phyloP scores from a whole-genome alignment of 108 stramenopile species.

The Conticribra guillardii region DNA sequence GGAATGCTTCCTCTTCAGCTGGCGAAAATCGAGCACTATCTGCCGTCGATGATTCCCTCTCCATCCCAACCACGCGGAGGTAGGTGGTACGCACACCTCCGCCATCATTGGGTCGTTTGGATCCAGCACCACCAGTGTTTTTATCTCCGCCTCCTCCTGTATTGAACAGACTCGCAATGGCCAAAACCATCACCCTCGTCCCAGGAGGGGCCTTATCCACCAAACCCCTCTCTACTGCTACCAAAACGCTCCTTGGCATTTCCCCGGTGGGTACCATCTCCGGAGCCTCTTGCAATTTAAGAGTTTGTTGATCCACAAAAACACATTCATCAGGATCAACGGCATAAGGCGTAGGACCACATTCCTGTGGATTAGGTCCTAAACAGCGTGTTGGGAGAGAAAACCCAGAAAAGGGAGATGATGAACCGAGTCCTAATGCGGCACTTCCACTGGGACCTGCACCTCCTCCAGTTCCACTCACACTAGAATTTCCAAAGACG shows the following conservation, averaged over 20 bases:
- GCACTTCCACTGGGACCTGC: background rate
- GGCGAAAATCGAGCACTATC: constrained; percentile 88
- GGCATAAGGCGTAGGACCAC: constrained; percentile 86
- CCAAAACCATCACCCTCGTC: constrained; percentile 91
- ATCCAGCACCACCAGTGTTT: constrained; percentile 27
- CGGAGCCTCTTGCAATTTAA: constrained; percentile 97
- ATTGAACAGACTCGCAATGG: constrained; percentile 87
- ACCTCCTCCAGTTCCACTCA: constrained; percentile 10
- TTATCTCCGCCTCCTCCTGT: constrained; percentile 42
- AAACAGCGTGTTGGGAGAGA: constrained; percentile 43
- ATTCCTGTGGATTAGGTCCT: constrained; percentile 64
- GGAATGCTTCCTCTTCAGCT: constrained; percentile 95
- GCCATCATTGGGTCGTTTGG: constrained; percentile 48
- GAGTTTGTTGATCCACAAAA: constrained; percentile 96
- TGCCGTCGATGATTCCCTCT: constrained; percentile 82
- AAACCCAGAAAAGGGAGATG: constrained; percentile 40
- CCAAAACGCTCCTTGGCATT: constrained; percentile 94
- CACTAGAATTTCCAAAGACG: constrained; percentile 50
- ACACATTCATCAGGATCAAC: constrained; percentile 90
- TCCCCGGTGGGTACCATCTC: constrained; percentile 93
- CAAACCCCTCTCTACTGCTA: constrained; percentile 90
- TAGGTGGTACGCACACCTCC: constrained; percentile 65
- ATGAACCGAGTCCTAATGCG: constrained; percentile 6
- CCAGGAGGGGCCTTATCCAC: constrained; percentile 96
- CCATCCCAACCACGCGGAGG: constrained; percentile 92